Evolutionary conservation across 2,329 filamentous ascomycete genomes (phyloP).

Genomic region (Aureobasidium melanogenum): DNA sequence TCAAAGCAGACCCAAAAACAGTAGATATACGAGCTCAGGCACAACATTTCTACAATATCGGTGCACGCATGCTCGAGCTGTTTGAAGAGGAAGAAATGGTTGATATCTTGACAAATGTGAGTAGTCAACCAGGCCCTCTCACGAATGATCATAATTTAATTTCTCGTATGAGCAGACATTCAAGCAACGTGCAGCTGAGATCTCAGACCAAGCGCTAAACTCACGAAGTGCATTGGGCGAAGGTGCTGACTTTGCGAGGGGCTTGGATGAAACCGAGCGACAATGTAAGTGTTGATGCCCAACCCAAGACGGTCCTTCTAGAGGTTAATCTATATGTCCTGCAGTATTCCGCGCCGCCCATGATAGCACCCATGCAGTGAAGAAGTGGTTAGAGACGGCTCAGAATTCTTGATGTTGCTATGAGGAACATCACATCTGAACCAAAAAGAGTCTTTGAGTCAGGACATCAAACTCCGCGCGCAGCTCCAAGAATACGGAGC

Average conservation of each 20-base stretch:
- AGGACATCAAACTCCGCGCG: neutral
- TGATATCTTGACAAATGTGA: constrained; percentile 44
- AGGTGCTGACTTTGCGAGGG: constrained; percentile 72
- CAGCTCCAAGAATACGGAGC: neutral
- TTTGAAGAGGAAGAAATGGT: constrained; percentile 81
- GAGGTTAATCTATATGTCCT: neutral
- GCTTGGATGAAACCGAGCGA: constrained; percentile 84
- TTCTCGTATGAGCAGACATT: constrained; percentile 54
- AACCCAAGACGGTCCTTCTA: neutral
- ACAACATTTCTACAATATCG: constrained; percentile 80
- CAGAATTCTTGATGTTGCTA: constrained; percentile 2
- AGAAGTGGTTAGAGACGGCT: constrained; percentile 31
- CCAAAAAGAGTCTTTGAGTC: neutral
- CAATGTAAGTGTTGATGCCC: constrained; percentile 38
- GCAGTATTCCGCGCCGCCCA: constrained; percentile 41
- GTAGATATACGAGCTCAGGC: constrained; percentile 78
- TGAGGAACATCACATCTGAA: neutral
- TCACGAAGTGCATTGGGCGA: constrained; percentile 45
- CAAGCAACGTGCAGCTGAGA: constrained; percentile 68
- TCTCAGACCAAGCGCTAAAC: constrained; percentile 84
- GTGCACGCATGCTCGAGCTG: constrained; percentile 75
- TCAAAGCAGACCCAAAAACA: constrained; percentile 81
- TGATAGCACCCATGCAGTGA: constrained; percentile 38
- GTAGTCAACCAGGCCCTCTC: constrained; percentile 10
- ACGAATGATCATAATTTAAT: neutral